Conservation (phyloP, 140 eudicot genomes). For the Erigeron philadelphicus region DNA sequence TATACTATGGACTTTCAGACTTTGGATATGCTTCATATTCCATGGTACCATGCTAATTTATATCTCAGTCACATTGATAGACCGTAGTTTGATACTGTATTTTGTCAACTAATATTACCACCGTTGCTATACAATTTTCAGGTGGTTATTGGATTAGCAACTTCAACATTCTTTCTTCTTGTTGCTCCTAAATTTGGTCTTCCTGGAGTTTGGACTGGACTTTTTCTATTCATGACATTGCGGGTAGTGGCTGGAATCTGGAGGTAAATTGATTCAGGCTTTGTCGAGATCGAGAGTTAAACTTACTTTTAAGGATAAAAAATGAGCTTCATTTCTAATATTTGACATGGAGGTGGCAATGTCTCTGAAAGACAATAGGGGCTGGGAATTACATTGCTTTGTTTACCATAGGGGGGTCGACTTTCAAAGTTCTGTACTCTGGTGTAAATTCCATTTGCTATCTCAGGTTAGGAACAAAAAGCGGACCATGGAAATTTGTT, state of each 20-base stretch:
- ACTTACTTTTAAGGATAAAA: not conserved
- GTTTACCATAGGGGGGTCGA: not conserved
- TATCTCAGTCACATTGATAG: too few relatives aligned
- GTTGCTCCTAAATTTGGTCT: constrained; percentile 71
- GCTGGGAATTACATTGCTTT: not conserved
- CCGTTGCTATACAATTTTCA: constrained; percentile 23
- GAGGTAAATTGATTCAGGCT: constrained; percentile 43
- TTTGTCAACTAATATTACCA: not conserved
- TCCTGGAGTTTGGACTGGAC: constrained; percentile 85
- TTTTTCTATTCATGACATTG: constrained; percentile 76
- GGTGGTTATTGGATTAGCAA: constrained; percentile 60
- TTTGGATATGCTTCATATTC: constrained; percentile 82
- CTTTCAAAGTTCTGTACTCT: not conserved
- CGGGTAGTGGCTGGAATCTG: constrained; percentile 76
- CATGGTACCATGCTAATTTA: constrained; percentile 46
- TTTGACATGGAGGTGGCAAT: not conserved
- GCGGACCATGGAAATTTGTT: constrained; percentile 70
- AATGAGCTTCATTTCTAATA: not conserved
- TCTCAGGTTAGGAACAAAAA: constrained; percentile 57
- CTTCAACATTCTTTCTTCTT: constrained; percentile 53
- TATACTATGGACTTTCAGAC: constrained; percentile 93
- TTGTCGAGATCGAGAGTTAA: not conserved
- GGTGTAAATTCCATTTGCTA: not conserved
- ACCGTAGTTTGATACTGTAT: not conserved
- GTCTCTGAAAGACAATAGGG: not conserved